Evolutionary conservation across 2,329 filamentous ascomycete genomes (phyloP).

Genomic region (Stachybotrys chlorohalonatus): DNA sequence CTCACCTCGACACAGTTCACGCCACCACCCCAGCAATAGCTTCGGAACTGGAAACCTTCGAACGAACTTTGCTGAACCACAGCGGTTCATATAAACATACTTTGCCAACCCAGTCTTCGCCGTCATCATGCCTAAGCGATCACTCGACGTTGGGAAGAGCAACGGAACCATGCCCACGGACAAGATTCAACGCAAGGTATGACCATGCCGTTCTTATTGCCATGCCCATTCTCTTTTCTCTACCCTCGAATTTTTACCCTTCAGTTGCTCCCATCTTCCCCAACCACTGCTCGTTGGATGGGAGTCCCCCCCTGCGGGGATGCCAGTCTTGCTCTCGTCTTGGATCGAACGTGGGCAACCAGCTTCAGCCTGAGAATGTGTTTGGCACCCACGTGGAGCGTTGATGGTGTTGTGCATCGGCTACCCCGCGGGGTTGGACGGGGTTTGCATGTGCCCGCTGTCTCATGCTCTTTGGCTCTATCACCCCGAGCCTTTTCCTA

Average conservation of each 20-base stretch:
- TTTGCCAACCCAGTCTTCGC: background rate
- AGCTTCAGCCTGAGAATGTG: too few species aligned
- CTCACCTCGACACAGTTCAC: background rate
- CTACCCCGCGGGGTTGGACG: too few species aligned
- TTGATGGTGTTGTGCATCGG: too few species aligned
- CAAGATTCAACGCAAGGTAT: slow-evolving; percentile 19
- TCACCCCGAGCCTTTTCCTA: too few species aligned
- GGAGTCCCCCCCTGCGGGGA: too few species aligned
- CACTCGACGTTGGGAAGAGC: slow-evolving; percentile 17
- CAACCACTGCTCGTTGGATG: background rate
- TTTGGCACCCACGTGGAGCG: too few species aligned
- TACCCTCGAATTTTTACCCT: background rate
- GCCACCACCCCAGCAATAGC: background rate
- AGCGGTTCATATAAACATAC: too few species aligned
- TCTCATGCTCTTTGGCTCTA: too few species aligned
- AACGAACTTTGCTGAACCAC: too few species aligned
- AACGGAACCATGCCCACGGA: slow-evolving; percentile 18
- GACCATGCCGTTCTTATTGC: background rate
- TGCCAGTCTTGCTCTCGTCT: background rate
- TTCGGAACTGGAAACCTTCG: too few species aligned
- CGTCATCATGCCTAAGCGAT: slow-evolving; percentile 28
- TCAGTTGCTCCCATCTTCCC: background rate
- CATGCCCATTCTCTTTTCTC: background rate
- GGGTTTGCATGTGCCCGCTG: too few species aligned
- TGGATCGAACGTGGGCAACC: too few species aligned